Evolutionary conservation across 768 basidiomycete genomes (phyloP), one percentile per base, ranked within the genome.

Genomic region (Clavulina sp.): DNA sequence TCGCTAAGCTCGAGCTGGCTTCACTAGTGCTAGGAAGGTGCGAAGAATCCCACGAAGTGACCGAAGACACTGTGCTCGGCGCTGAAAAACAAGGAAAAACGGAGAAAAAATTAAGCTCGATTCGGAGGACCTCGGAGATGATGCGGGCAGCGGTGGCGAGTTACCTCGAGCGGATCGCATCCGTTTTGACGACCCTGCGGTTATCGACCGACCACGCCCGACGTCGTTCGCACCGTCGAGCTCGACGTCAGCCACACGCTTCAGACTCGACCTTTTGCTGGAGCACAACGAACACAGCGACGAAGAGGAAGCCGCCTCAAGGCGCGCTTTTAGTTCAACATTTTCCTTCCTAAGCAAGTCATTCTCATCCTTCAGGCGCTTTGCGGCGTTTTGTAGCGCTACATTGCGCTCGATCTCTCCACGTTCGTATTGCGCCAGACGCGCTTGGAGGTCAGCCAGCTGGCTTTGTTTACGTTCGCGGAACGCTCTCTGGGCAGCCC

Each of bases 371-470:
- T 88, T 89, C 52, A 84, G 72, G 30, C 78, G 76, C 65, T 86
- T 87, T 13, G 84, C 84, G 50, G 85, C 75, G 50, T 72, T 77
- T 64, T 89, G 87, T 21, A 91, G 69, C 43, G 84, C 83, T 48
- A 89, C 76, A 60, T 83, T 87, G 52, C 84, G 78, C 62, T 89
- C 83, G 26, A 87, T 78, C 62, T 89, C 86, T n/a, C 87, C 87
- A 61, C 85, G 83, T 62, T 91, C 86, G 59, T 87, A 89, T 19
- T 76, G 75, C 56, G 83, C 79, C 48, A 91, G 70, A 44, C 85
- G 82, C 48, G 85, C 81, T 65, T 91, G 86, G 32, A 91, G 73
- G 56, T 88, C 86, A 5, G 83, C 78, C 32, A 91, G 79, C 60
- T 88, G 86, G 3, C 81, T 78, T 62, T 89, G 85, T 65, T 85